Evolutionary conservation across 2,329 filamentous ascomycete species (phyloP), one percentile per base, ranked within the genome.

Genomic region (Furcasterigmium furcatum): DNA sequence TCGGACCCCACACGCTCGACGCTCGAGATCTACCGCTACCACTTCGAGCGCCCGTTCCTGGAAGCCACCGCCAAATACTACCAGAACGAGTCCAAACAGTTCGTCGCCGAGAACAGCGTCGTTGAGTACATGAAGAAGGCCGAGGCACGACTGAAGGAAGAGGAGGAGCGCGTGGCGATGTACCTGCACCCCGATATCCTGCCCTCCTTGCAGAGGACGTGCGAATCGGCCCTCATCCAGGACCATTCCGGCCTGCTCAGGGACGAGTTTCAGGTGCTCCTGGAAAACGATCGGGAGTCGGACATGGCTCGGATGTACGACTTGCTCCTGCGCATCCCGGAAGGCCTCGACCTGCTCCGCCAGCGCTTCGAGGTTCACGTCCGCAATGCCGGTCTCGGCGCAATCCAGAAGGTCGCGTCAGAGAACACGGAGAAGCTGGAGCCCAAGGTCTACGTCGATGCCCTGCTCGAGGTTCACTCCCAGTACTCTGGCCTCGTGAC

Each of bases 71-170:
- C 80, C 56, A 71, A 77, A 24, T 99, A 96, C 70, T 99, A 99
- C 65, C 79, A 90, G 56, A 84, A 87, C 38, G 95, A 99, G 65
- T 97, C 94, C 18, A 89, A 90, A 58, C 87, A 91, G 52, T 99
- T 99, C 62, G 83, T 99, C 27, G 88, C 91, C 10, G 92, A 97
- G 66, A 99, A 99, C 64, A 95, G 88, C 52, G 91, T 99, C 4
- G 91, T 99, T 27, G 94, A 99, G 62, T 99, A 97, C 70, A 97
- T 99, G 94, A 97, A 97, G 76, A 99, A 99, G 79, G 95, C 94
- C 1, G 92, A 97, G 69, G 71, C 82, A 35, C 85, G 94, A 25
- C 71, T 99, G 49, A 82, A 89, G 8, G 94, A 99, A 67, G 94
- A 99, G 67, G 94, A 95, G 70, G 89, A 92, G 61, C 88, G 94